phyloP scores from a whole-genome alignment of 1,284 basidiomycete genomes.

The Marasmius sp. region DNA sequence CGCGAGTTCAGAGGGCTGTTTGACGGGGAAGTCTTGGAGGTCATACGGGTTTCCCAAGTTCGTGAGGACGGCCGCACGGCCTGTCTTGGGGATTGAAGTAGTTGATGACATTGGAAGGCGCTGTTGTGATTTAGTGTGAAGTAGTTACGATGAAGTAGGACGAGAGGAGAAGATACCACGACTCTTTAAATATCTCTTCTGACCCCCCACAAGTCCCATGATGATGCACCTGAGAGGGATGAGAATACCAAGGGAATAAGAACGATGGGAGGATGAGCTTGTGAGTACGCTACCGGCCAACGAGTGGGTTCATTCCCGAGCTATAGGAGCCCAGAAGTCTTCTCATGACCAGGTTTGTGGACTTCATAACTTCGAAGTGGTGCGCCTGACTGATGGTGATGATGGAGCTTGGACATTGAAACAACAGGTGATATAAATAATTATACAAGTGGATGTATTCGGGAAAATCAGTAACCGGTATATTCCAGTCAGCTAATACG shows the following conservation, averaged over 20 bases:
- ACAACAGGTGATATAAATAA: not conserved
- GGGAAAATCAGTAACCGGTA: not conserved
- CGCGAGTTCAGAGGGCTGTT: conserved; percentile 54
- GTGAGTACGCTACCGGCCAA: no score
- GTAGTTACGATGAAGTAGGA: no score
- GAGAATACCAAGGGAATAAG: no score
- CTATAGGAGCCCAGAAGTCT: no score
- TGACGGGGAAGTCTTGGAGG: conserved; percentile 46
- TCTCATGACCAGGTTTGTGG: no score
- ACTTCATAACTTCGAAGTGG: not conserved
- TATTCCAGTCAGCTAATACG: no score
- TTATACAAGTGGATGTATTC: not conserved
- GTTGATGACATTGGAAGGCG: conserved; percentile 1
- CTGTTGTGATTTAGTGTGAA: not conserved
- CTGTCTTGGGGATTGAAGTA: conserved; percentile 41
- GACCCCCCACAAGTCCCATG: no score
- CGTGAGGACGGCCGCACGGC: conserved; percentile 49
- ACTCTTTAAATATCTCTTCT: no score
- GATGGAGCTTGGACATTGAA: not conserved
- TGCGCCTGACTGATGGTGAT: not conserved
- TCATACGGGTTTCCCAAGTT: conserved; percentile 32
- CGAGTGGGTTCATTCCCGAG: no score
- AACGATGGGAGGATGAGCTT: no score
- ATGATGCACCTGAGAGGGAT: no score
- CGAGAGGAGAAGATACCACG: not conserved